These are phyloP conservation scores for Wickerhamiella shivajii DNA, from an alignment of 805 yeast genomes.

Conservation along the genomic window DNA sequence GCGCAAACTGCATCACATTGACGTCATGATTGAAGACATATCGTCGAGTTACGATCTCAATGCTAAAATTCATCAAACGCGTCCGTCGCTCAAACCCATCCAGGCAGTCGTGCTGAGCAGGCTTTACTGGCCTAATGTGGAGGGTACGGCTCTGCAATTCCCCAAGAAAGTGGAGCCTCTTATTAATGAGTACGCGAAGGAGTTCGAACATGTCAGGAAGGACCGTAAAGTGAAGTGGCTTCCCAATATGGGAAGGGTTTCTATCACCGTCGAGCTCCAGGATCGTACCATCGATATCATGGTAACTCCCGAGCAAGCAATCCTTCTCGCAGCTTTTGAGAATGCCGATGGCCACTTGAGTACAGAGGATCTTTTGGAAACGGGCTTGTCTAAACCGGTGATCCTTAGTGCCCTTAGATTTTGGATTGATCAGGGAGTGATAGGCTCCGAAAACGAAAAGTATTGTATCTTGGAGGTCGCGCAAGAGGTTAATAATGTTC, in stretches of 20 bases:
- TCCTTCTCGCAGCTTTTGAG: slow-evolving; percentile 40
- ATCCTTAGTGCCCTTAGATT: slow-evolving; percentile 32
- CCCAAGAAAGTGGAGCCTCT: slow-evolving; percentile 33
- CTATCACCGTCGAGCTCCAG: slow-evolving; percentile 41
- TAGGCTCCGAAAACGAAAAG: slow-evolving; percentile 29
- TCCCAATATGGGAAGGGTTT: slow-evolving; percentile 47
- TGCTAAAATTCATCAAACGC: slow-evolving; percentile 13
- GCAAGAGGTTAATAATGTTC: slow-evolving; percentile 9
- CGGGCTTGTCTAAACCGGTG: slow-evolving; percentile 31
- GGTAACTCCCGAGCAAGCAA: slow-evolving; percentile 59
- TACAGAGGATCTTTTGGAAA: slow-evolving; percentile 24
- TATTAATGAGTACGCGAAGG: slow-evolving; percentile 28
- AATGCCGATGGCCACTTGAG: slow-evolving; percentile 19
- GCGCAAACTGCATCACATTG: slow-evolving; percentile 49
- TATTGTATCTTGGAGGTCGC: slow-evolving; percentile 31
- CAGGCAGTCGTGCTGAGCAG: slow-evolving; percentile 57
- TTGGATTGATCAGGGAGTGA: slow-evolving; percentile 51
- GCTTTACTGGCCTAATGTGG: slow-evolving; percentile 57
- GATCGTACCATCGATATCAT: slow-evolving; percentile 30
- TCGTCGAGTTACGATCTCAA: slow-evolving; percentile 30
- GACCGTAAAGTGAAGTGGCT: slow-evolving; percentile 47
- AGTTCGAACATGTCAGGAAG: slow-evolving; percentile 32
- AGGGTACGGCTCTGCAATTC: slow-evolving; percentile 29
- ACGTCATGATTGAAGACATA: slow-evolving; percentile 52
- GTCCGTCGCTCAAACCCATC: slow-evolving; percentile 18